These are phyloP conservation scores for Limnomonas spitsbergensis DNA, from an alignment of 139 green algal genomes.

Conservation along the genomic window DNA sequence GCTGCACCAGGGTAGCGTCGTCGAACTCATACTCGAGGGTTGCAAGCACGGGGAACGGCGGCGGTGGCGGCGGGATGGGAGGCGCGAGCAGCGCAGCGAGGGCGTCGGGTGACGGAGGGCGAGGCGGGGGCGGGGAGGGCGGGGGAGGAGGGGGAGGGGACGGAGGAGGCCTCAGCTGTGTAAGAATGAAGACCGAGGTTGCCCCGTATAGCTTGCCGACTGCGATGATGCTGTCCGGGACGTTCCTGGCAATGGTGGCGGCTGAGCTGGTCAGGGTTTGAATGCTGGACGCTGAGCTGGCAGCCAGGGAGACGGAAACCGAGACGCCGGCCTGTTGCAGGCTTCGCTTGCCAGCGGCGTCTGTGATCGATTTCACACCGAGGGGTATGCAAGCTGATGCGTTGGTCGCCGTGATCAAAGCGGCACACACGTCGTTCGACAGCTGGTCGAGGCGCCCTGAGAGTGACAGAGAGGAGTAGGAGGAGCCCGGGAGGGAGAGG, in stretches of 20 bases:
- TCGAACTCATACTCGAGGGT: neutral
- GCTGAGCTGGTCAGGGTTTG: neutral
- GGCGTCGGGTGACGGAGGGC: neutral
- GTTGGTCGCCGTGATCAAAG: neutral
- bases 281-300: neutral
- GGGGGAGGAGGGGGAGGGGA: too few relatives aligned
- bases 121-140: too few relatives aligned
- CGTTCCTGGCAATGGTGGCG: neutral
- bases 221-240: neutral
- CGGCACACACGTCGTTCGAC: neutral
- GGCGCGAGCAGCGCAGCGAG: neutral
- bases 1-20: neutral
- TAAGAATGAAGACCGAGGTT: neutral
- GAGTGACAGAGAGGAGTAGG: neutral
- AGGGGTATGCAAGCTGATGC: neutral
- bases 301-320: neutral
- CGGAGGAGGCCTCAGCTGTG: neutral
- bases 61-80: neutral
- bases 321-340: neutral
- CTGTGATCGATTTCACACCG: neutral
- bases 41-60: neutral
- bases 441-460: neutral
- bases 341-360: neutral
- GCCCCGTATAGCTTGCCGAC: neutral
- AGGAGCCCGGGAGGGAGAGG: neutral